Evolutionary conservation across 2,329 filamentous ascomycete species (phyloP).

Genomic region (Exophiala aquamarina): DNA sequence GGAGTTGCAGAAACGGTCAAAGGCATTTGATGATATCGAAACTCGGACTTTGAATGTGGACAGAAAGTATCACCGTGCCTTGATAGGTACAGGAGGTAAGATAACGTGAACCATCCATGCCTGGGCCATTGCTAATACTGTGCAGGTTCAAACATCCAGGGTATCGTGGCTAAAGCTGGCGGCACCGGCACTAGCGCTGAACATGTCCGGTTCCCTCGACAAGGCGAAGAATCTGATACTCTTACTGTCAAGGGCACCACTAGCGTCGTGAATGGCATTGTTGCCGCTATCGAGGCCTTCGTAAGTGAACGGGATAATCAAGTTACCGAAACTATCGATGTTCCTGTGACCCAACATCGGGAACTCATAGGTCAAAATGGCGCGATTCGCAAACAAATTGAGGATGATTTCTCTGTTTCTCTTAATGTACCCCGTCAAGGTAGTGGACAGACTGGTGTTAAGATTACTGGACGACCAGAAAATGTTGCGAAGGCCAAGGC

Average conservation of each 20-base stretch:
- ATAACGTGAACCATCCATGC: conserved; percentile 22
- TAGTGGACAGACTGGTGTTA: conserved; percentile 78
- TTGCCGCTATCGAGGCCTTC: conserved; percentile 76
- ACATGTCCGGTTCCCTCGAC: conserved; percentile 91
- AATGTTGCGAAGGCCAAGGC: conserved; percentile 83
- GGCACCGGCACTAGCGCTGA: conserved; percentile 86
- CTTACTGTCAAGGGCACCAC: conserved; percentile 87
- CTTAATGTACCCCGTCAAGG: conserved; percentile 92
- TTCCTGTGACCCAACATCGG: conserved; percentile 87
- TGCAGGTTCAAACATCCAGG: conserved; percentile 78
- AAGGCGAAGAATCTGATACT: conserved; percentile 74
- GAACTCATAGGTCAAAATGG: conserved; percentile 89
- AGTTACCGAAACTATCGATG: conserved; percentile 73
- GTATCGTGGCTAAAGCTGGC: conserved; percentile 83
- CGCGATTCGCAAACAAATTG: conserved; percentile 79
- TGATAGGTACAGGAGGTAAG: conserved; percentile 88
- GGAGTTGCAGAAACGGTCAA: conserved; percentile 80
- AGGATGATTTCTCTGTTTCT: conserved; percentile 80
- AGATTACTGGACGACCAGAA: conserved; percentile 74
- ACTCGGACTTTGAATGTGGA: conserved; percentile 85
- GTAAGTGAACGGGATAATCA: conserved; percentile 83
- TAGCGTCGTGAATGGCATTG: conserved; percentile 83
- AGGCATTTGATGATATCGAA: conserved; percentile 86
- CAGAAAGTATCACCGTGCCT: conserved; percentile 83
- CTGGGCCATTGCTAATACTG: conserved; percentile 39